Conservation (phyloP, 371 early-diverging fungal genomes). For the Neoconidiobolus thromboides region DNA sequence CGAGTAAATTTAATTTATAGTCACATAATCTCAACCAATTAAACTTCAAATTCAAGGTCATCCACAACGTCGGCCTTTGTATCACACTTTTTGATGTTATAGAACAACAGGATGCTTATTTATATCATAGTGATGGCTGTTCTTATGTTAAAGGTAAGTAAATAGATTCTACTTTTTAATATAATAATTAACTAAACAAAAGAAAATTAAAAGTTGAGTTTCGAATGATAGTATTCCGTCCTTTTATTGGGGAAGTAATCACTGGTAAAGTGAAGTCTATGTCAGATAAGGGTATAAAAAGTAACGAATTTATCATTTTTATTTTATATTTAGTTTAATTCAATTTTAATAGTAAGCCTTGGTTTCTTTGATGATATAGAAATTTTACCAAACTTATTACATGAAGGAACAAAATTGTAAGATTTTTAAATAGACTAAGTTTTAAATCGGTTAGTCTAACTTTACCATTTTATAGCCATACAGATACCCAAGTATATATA, state of each 20-base stretch:
- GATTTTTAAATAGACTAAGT: too few relatives aligned
- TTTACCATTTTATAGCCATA: too few relatives aligned
- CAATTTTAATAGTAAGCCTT: conserved; percentile 36
- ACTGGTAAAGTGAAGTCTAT: conserved; percentile 55
- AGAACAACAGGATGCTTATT: conserved; percentile 53
- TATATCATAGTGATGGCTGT: conserved; percentile 66
- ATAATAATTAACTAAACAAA: conserved; percentile 1
- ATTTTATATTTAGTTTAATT: background rate
- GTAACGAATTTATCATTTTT: conserved; percentile 14
- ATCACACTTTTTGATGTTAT: conserved; percentile 65
- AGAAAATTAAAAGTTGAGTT: conserved; percentile 29
- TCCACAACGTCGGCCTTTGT: conserved; percentile 82
- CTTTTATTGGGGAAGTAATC: conserved; percentile 74
- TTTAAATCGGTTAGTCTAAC: too few relatives aligned
- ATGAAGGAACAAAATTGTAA: conserved; percentile 13
- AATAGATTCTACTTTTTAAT: background rate
- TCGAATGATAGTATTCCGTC: conserved; percentile 74
- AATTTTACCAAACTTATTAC: conserved; percentile 38
- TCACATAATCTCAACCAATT: background rate
- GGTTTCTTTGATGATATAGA: conserved; percentile 85
- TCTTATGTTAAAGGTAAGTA: conserved; percentile 43
- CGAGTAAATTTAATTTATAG: conserved; percentile 26
- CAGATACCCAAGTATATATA: too few relatives aligned
- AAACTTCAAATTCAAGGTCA: conserved; percentile 20
- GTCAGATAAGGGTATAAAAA: conserved; percentile 43